Percentiles rank a stretch among this genome's conserved stretches.
phyloP scores from a whole-genome alignment of 2,329 filamentous ascomycete genomes.

The Phaeosphaeria sp. region DNA sequence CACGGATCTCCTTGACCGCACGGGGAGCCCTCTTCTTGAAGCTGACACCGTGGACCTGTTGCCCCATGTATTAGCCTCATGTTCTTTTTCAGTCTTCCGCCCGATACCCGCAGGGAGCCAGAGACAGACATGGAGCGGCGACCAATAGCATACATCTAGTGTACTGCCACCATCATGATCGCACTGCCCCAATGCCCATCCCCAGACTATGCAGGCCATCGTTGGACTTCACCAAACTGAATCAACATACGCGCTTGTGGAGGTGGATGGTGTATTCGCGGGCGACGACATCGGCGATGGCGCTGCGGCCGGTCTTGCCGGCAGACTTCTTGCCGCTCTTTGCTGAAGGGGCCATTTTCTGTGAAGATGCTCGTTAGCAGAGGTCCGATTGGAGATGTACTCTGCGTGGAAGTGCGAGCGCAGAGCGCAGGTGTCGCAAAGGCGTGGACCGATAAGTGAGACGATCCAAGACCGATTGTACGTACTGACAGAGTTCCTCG shows the following conservation, averaged over 20 bases:
- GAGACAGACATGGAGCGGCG: conserved; percentile 11
- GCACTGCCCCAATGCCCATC: conserved; percentile 22
- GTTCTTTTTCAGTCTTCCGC: conserved; percentile 68
- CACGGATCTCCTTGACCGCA: conserved; percentile 99
- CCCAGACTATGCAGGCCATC: conserved; percentile 55
- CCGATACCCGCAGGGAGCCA: conserved; percentile 56
- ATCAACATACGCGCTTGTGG: conserved; percentile 93
- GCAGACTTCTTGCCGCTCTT: conserved; percentile 66
- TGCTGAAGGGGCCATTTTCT: conserved; percentile 52
- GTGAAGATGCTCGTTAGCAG: conserved; percentile 22
- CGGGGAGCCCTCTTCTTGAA: conserved; percentile 99
- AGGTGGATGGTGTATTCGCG: conserved; percentile 99
- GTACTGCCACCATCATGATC: conserved; percentile 22
- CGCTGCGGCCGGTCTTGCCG: conserved; percentile 78
- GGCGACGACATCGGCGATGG: conserved; percentile 98
- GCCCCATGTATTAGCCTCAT: conserved; percentile 54
- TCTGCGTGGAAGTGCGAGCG: not conserved
- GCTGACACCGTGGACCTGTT: conserved; percentile 90
- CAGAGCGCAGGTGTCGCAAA: not conserved
- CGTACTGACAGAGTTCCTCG: conserved; percentile 34
- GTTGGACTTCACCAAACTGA: conserved; percentile 77
- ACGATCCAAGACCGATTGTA: conserved; percentile 8
- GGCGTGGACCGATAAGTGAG: conserved; percentile 1
- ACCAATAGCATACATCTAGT: not conserved
- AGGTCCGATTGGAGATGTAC: not conserved